A percentile compares a stretch with the other conserved stretches of the same genome.
Conservation (phyloP, 768 basidiomycete genomes). For the Lenzites betulinus region DNA sequence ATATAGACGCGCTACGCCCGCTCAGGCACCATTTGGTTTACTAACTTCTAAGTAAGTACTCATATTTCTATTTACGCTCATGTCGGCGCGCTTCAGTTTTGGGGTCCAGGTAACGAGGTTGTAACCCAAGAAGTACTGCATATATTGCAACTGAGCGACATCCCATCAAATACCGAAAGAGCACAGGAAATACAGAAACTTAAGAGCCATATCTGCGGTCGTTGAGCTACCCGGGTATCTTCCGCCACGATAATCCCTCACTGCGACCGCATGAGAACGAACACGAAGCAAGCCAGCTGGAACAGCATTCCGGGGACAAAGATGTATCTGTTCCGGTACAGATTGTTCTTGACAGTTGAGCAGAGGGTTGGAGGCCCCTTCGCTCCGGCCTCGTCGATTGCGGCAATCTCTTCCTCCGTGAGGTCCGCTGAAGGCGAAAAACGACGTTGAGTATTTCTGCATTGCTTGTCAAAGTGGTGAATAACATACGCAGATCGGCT, state of each 20-base stretch:
- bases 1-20: no score
- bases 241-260: background rate
- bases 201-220: no score
- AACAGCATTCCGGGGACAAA: background rate
- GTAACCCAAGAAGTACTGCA: no score
- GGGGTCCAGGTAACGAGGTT: no score
- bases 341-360: background rate
- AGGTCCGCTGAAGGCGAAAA: slow-evolving; percentile 44
- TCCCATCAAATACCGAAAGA: background rate
- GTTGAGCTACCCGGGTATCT: background rate
- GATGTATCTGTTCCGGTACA: slow-evolving; percentile 6
- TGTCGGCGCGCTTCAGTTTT: no score
- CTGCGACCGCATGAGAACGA: background rate
- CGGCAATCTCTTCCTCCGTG: slow-evolving; percentile 57
- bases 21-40: no score
- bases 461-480: background rate
- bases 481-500: slow-evolving; percentile 52
- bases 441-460: background rate
- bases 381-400: slow-evolving; percentile 65
- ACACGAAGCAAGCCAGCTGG: slow-evolving; percentile 1
- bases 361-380: slow-evolving; percentile 43
- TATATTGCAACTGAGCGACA: background rate
- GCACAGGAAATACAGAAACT: no score
- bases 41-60: no score
- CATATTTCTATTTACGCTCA: no score